phyloP scores from a whole-genome alignment of 805 yeast genomes.

The Debaryomyces hansenii region DNA sequence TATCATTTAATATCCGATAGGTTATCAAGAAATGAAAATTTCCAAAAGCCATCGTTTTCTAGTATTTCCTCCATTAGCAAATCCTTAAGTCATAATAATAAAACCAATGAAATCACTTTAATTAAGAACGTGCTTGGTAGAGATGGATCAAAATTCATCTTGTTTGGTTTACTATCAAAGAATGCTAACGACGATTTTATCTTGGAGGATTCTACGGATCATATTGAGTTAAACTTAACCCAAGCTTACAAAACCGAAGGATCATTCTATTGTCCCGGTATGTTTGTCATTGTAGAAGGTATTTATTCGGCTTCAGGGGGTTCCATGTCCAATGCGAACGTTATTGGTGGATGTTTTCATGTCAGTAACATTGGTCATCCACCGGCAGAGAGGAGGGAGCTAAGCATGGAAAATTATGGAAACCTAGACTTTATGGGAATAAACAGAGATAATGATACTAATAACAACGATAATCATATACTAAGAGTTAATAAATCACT shows the following conservation, averaged over 20 bases:
- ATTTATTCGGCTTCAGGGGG: conserved; percentile 69
- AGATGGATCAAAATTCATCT: conserved; percentile 68
- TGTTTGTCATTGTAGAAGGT: conserved; percentile 81
- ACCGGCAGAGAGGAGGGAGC: conserved; percentile 74
- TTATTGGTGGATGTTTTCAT: conserved; percentile 54
- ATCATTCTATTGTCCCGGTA: conserved; percentile 71
- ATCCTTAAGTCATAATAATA: conserved; percentile 10
- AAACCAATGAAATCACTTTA: conserved; percentile 52
- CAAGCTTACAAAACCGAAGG: conserved; percentile 64
- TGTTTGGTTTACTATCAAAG: conserved; percentile 73
- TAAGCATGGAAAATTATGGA: conserved; percentile 71
- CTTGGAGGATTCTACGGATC: conserved; percentile 79
- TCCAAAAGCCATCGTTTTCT: conserved; percentile 53
- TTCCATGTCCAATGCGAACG: conserved; percentile 26
- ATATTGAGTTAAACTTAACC: conserved; percentile 63
- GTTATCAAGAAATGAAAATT: conserved; percentile 70
- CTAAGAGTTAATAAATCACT: conserved; percentile 64
- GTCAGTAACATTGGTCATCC: conserved; percentile 83
- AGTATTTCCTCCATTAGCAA: conserved; percentile 45
- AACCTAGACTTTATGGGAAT: conserved; percentile 66
- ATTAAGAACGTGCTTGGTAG: conserved; percentile 87
- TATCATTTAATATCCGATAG: conserved; percentile 69
- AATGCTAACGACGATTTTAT: conserved; percentile 68
- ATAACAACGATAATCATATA: conserved; percentile 30
- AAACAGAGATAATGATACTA: conserved; percentile 25